These are phyloP conservation scores for Penicillium sp. DNA, from an alignment of 2,329 filamentous ascomycete species.

Conservation along the genomic window DNA sequence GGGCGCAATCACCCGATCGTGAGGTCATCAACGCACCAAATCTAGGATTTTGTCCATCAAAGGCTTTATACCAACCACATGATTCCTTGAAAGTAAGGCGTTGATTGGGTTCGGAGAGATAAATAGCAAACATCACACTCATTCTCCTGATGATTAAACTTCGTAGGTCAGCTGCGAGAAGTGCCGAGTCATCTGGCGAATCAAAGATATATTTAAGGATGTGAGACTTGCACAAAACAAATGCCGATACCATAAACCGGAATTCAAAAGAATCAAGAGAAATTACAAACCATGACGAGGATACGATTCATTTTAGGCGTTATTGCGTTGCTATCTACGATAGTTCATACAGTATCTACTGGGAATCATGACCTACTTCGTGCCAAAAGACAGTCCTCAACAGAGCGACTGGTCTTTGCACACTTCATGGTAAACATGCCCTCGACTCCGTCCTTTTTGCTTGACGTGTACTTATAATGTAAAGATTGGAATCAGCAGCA, in stretches of 20 bases:
- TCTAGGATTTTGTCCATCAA: neutral
- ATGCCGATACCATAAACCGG: neutral
- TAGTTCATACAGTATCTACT: slow-evolving; percentile 1
- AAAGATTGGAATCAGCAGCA: slow-evolving; percentile 49
- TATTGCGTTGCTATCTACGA: neutral
- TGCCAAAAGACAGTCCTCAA: neutral
- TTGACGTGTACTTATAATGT: neutral
- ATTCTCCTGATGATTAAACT: neutral
- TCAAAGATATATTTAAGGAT: neutral
- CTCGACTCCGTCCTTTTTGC: too few species aligned
- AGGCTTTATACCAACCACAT: neutral
- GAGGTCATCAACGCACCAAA: neutral
- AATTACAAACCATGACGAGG: neutral
- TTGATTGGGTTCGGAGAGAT: neutral
- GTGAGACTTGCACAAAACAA: neutral
- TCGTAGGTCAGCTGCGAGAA: neutral
- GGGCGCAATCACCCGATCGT: neutral
- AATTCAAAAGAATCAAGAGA: neutral
- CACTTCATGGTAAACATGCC: slow-evolving; percentile 42
- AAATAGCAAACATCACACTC: neutral
- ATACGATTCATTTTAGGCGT: neutral
- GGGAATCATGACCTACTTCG: neutral
- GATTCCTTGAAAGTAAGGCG: neutral
- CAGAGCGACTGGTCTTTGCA: slow-evolving; percentile 40
- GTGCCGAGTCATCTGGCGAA: neutral